Evolutionary conservation across 352 stramenopile species (phyloP), one percentile per base, ranked within the genome.

Genomic region (Phytophthora multivora): DNA sequence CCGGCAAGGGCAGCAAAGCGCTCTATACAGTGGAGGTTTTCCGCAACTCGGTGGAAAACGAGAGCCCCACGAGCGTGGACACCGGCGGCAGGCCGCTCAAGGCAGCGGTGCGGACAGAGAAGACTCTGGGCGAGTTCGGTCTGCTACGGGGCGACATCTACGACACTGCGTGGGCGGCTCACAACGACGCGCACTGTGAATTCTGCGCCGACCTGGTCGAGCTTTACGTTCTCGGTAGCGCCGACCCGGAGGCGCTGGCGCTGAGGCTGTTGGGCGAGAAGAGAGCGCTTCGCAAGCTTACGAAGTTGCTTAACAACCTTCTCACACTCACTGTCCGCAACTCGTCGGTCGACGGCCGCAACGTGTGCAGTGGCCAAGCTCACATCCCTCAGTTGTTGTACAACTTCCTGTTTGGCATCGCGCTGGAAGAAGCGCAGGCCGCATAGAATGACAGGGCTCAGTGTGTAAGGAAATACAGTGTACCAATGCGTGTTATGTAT

Each of bases 161-260:
- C 42, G 59, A 71, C 30, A 49, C 55, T 12, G 41, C 69, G 41
- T 65, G 63, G 59, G 47, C 45, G 23, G 55, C 64, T 9, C 69
- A 77, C 55, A 43, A 46, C n/a, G 39, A 65, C 13, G 48, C 28
- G 18, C 41, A 62, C 39, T 77, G 69, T 48, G 51, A 68, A 19
- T 73, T 69, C 49, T 77, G 69, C 38, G 30, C 58, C 25, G 51
- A 66, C 19, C 13, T 73, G 25, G 59, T 77, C 9, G 50, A 73
- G 19, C 59, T 71, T 11, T 71, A 65, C 43, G 57, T 76, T 13
- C 50, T 71, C 42, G 67, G 56, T 10, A 67, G 57, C 16, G 28
- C 30, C 5, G 35, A 71, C 57, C 63, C 57, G n/a, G 51, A 67
- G 46, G 57, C 63, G 18, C 10, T 71, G 38, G 49, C 40, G 25